Evolutionary conservation across 768 basidiomycete genomes (phyloP), one percentile per base, ranked within the genome.

Genomic region (Gymnopilus junonius): DNA sequence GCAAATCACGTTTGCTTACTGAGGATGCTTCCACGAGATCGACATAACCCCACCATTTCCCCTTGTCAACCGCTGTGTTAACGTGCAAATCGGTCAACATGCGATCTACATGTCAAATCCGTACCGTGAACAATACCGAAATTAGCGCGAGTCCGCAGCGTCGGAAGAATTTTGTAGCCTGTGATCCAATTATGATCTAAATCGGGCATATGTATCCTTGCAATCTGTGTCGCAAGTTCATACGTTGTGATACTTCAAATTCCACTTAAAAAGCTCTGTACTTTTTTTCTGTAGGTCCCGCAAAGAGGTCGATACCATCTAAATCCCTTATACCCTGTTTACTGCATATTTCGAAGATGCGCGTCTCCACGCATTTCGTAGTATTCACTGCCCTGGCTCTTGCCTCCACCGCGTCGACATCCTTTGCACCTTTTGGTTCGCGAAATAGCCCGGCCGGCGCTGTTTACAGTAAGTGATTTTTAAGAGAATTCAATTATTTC

Each of bases 391-490:
- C 29, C 3, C 17, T 51, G 1, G 29, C 29, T 29, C 29, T 51
- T n/a, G 27, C 3, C 8, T 51, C 48, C 7, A 51, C 31, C 29
- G 15, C 29, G n/a, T 60, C 46, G 15, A 29, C 27, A 3, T 42
- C 58, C n/a, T 29, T 31, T 10, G 48, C 48, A n/a, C 20, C 11
- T 4, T 32, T 51, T 51, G 14, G 14, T 15, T n/a, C 48, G 2
- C 5, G 48, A 29, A 51, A 32, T 12, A 32, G 15, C 6, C 8
- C 27, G 2, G 17, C 45, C 4, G 63, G 63, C 20, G 63, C 63
- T 10, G 63, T 53, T 2, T 64, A 64, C 25, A 59, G 63, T 59
- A 32, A 45, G 58, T 15, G 6, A 4, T 20, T 23, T n/a, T n/a
- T n/a, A n/a, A n/a, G n/a, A n/a, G n/a, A n/a, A n/a, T n/a, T n/a